Conservation (phyloP, 2,329 filamentous ascomycete genomes). For the Ophiostoma populinum region DNA sequence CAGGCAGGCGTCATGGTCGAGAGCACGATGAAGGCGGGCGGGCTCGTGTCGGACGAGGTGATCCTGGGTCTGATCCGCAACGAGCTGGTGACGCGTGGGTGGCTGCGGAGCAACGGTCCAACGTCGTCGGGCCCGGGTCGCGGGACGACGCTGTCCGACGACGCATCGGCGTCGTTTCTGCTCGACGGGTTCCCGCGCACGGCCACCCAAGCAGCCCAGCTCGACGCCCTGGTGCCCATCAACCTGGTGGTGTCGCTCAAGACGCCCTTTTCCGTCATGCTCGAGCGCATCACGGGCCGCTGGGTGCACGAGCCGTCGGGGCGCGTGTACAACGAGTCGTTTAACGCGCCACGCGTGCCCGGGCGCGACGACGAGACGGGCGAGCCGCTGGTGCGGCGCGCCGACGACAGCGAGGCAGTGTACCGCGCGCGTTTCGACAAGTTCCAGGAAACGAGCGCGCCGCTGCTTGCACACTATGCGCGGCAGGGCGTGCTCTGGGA, state of each 20-base stretch:
- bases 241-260: slow-evolving; percentile 80
- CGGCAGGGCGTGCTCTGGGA: slow-evolving; percentile 70
- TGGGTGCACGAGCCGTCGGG: slow-evolving; percentile 90
- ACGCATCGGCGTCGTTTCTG: slow-evolving; percentile 73
- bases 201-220: slow-evolving; percentile 55
- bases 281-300: slow-evolving; percentile 75
- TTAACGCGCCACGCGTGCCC: slow-evolving; percentile 65
- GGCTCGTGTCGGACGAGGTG: slow-evolving; percentile 78
- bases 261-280: slow-evolving; percentile 72
- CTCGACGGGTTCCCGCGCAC: slow-evolving; percentile 94
- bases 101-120: slow-evolving; percentile 44
- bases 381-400: slow-evolving; percentile 62
- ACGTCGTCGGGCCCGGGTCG: too few relatives aligned
- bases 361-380: slow-evolving; percentile 85
- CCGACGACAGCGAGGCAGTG: slow-evolving; percentile 74
- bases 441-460: slow-evolving; percentile 75
- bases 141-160: slow-evolving; percentile 49
- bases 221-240: slow-evolving; percentile 76
- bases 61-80: slow-evolving; percentile 86
- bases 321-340: slow-evolving; percentile 85
- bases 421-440: slow-evolving; percentile 66
- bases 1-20: slow-evolving; percentile 80
- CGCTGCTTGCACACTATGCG: slow-evolving; percentile 78
- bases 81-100: slow-evolving; percentile 71
- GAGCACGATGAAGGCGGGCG: slow-evolving; percentile 69